Percentiles rank a stretch among this genome's conserved stretches.
Conservation (phyloP, 1,284 basidiomycete species). For the Cutaneotrichosporon dermatis region DNA sequence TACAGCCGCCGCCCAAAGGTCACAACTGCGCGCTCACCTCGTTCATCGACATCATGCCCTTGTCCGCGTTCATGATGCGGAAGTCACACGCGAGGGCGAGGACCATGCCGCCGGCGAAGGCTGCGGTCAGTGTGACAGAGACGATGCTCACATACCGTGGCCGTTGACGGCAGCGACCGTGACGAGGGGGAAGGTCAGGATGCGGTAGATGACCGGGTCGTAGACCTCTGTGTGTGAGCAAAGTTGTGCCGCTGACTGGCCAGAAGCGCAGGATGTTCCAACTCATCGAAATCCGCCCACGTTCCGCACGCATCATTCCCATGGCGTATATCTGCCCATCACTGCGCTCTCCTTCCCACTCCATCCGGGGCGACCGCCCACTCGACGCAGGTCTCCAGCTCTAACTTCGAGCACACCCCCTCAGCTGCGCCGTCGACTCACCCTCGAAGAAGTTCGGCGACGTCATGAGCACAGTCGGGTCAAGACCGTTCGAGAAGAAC, state of each 20-base stretch:
- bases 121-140: constrained; percentile 32
- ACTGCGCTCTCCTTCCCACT: too few species aligned
- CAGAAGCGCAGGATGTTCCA: too few species aligned
- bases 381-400: too few species aligned
- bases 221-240: constrained; percentile 32
- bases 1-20: too few species aligned
- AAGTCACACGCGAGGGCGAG: constrained; percentile 81
- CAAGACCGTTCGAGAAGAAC: constrained; percentile 86
- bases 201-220: constrained; percentile 40
- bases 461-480: constrained; percentile 56
- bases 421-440: constrained; percentile 46
- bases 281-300: too few species aligned
- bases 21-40: constrained; percentile 56
- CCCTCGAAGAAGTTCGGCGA: constrained; percentile 69
- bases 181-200: constrained; percentile 51
- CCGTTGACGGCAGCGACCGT: constrained; percentile 87
- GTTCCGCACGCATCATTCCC: too few species aligned
- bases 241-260: too few species aligned
- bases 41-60: constrained; percentile 88
- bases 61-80: constrained; percentile 77
- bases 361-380: too few species aligned
- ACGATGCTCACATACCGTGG: constrained; percentile 53
- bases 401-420: too few species aligned
- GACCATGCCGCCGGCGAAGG: constrained; percentile 80
- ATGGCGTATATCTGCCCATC: too few species aligned